Conservation (phyloP, 768 basidiomycete genomes). For the Pholiota molesta region DNA sequence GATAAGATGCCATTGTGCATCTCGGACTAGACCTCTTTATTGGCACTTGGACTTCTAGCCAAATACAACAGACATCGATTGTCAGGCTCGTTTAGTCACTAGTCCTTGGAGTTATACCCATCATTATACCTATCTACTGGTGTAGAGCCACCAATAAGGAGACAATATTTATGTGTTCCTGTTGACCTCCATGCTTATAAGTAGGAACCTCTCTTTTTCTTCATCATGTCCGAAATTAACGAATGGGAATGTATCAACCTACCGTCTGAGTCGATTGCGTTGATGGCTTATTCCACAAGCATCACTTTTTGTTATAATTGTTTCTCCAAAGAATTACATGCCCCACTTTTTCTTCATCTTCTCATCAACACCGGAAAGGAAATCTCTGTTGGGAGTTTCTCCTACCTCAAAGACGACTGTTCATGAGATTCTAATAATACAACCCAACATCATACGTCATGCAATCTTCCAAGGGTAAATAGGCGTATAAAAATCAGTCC, state of each 20-base stretch:
- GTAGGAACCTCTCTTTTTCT: not conserved
- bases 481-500: not conserved
- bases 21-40: not conserved
- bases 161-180: not conserved
- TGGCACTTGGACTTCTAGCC: not conserved
- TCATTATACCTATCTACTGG: not conserved
- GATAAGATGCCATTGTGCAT: not conserved
- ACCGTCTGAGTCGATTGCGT: not conserved
- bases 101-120: slow-evolving; percentile 4
- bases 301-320: not conserved
- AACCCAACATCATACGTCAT: not conserved
- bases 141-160: not conserved
- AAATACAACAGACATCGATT: not conserved
- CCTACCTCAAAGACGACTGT: no score
- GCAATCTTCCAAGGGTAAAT: no score
- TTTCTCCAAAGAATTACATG: not conserved
- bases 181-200: not conserved
- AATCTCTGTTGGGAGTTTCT: not conserved
- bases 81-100: not conserved
- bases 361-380: not conserved
- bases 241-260: not conserved
- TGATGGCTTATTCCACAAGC: not conserved
- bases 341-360: not conserved
- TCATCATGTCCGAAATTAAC: not conserved
- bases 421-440: not conserved